A percentile compares a stretch with the other conserved stretches of the same genome.
These are phyloP conservation scores for Vigna angularis DNA, from an alignment of 306 rosid genomes.

Conservation along the genomic window DNA sequence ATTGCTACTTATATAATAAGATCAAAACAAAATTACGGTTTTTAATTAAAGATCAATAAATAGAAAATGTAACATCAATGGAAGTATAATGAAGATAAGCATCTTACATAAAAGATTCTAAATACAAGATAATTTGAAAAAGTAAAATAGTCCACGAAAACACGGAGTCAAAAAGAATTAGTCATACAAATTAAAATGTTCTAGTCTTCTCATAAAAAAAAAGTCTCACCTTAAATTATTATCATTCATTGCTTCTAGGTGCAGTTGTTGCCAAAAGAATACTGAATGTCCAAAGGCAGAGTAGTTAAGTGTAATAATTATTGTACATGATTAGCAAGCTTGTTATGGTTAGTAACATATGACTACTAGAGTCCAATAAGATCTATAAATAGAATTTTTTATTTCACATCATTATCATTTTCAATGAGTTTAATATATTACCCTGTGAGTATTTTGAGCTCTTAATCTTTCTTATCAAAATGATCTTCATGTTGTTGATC, in stretches of 20 bases:
- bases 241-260: conserved; percentile 16
- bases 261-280: not conserved
- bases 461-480: too few relatives aligned
- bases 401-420: too few relatives aligned
- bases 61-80: conserved; percentile 28
- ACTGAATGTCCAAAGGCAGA: conserved; percentile 18
- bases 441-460: too few relatives aligned
- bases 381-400: too few relatives aligned
- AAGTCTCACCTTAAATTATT: not conserved
- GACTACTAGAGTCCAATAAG: too few relatives aligned
- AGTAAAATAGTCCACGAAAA: not conserved
- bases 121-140: not conserved
- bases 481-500: too few relatives aligned
- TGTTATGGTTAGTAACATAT: too few relatives aligned
- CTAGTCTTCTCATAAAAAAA: not conserved
- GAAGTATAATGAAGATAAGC: conserved; percentile 15
- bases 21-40: conserved; percentile 33
- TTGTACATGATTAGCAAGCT: too few relatives aligned
- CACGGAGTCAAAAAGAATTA: conserved; percentile 22
- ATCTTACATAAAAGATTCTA: not conserved
- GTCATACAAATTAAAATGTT: conserved; percentile 13
- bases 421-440: too few relatives aligned
- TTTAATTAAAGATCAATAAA: conserved; percentile 15
- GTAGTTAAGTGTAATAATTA: not conserved
- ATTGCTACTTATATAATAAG: conserved; percentile 34